Base-by-base conservation (phyloP, 805 yeast genomes). In the Ogataea pignaliae region DNA sequence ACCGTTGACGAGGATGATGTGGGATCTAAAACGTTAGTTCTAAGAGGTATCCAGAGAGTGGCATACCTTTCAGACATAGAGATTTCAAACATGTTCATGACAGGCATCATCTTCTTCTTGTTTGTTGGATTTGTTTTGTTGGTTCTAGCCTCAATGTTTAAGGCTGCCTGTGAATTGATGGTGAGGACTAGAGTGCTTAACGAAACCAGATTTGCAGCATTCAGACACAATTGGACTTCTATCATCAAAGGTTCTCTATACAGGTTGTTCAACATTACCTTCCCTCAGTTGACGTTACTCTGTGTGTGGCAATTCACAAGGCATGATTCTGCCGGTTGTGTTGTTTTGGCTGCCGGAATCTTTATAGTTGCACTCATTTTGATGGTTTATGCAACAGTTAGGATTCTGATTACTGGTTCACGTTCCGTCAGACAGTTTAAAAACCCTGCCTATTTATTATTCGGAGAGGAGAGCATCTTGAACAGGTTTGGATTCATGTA, bases 1-100 rank as follows among this genome's bases (percentile, higher is more conserved):
- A 79, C 88, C n/a, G 77, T 83, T 9, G 70, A 83, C 63, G 96
- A 91, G 63, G 77, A 77, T 50, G 69, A 75, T 34, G 64, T 84
- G 39, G 66, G 83, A 2, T 69, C 84, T 6, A 85, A 83, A 57
- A 88, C 88, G 36, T 72, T 93, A 56, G 82, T 91, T 33, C 69
- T 93, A 42, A 79, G 96, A 60, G 99, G 99, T 53, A 83, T 93
- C 48, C 88, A 88, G 64, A 82, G 99, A 68, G 97, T 91, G 7
- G 82, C 97, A 0, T 93, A 71, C 61, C 66, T 83, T 54, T 87
- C 96, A 10, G 77, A 78, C 16, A 90, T 93, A 53, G 99, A 93
- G 66, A 75, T 91, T 53, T 83, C 97, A 18, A 82, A 80, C 59
- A 65, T 93, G 45, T 93, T 89, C 65, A 71, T 90, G 69, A 93